phyloP scores from a whole-genome alignment of 2,329 filamentous ascomycete species.

The Colletotrichum zoysiae region DNA sequence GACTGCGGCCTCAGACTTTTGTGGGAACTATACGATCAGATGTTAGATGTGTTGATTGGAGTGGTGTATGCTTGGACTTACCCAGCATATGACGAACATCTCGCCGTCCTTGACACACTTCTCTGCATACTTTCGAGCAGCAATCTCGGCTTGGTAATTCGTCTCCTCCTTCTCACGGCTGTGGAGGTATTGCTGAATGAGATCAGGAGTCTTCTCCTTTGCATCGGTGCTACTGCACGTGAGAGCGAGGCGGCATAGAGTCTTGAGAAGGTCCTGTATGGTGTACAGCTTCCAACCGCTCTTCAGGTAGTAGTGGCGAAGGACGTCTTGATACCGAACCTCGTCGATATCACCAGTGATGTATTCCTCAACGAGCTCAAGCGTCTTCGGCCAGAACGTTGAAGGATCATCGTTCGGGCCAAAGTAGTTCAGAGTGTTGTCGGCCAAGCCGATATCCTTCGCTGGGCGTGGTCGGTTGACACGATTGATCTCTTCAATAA shows the following conservation, averaged over 20 bases:
- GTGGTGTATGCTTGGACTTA: constrained; percentile 65
- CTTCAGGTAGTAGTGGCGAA: constrained; percentile 91
- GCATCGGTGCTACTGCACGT: constrained; percentile 87
- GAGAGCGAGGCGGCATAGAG: constrained; percentile 83
- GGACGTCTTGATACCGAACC: constrained; percentile 85
- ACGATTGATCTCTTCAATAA: constrained; percentile 79
- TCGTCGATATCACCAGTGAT: constrained; percentile 87
- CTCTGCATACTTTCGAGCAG: constrained; percentile 90
- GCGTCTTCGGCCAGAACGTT: constrained; percentile 86
- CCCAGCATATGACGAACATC: constrained; percentile 89
- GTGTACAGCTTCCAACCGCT: constrained; percentile 95
- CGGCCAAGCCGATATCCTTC: constrained; percentile 83
- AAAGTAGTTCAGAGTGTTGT: constrained; percentile 85
- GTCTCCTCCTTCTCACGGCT: constrained; percentile 87
- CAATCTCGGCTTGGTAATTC: constrained; percentile 90
- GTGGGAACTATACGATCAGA: constrained; percentile 69
- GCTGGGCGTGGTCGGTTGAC: constrained; percentile 84
- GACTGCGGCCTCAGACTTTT: constrained; percentile 75
- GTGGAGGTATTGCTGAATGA: constrained; percentile 87
- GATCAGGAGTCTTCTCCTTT: constrained; percentile 94
- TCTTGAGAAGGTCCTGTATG: constrained; percentile 87
- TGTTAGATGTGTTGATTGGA: constrained; percentile 48
- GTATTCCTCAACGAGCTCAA: constrained; percentile 88
- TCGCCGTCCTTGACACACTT: constrained; percentile 94
- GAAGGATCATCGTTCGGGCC: constrained; percentile 68